A percentile compares a stretch with the other conserved stretches of the same genome.
Conservation (phyloP, 2,329 filamentous ascomycete genomes). For the Aotearoamyces nothofagi region DNA sequence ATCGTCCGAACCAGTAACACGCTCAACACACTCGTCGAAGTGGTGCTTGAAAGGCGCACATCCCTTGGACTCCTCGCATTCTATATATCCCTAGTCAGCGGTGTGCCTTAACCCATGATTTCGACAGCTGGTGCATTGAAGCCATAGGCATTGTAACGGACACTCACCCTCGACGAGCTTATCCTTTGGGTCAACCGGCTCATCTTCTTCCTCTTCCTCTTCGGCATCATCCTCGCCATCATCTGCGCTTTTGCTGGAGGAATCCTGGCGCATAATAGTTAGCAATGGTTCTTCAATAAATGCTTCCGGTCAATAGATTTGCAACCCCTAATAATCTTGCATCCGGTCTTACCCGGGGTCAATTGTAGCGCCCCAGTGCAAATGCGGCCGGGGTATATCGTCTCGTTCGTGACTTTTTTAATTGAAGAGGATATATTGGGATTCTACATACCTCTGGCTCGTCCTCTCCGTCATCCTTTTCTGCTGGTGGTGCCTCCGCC, state of each 20-base stretch:
- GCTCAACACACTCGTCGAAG: constrained; percentile 95
- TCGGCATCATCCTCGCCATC: constrained; percentile 27
- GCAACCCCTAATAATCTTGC: not conserved
- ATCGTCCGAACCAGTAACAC: constrained; percentile 55
- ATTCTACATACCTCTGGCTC: constrained; percentile 21
- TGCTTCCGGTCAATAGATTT: not conserved
- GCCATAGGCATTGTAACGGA: not conserved
- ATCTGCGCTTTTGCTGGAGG: constrained; percentile 21
- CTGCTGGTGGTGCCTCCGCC: constrained; percentile 38
- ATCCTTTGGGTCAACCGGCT: constrained; percentile 75
- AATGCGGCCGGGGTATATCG: too few relatives aligned
- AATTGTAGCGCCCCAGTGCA: not conserved
- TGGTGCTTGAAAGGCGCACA: constrained; percentile 91
- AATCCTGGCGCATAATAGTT: constrained; percentile 8
- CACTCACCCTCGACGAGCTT: constrained; percentile 81
- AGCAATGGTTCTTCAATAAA: constrained; percentile 1
- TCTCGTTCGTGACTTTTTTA: not conserved
- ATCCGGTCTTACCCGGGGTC: not conserved
- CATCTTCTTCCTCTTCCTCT: constrained; percentile 47
- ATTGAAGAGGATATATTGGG: not conserved
- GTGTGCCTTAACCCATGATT: constrained; percentile 7
- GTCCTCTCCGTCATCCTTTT: constrained; percentile 31
- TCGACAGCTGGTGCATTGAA: constrained; percentile 5
- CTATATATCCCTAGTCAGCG: constrained; percentile 30
- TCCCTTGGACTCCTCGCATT: constrained; percentile 75